Evolutionary conservation across 768 basidiomycete species (phyloP), one percentile per base, ranked within the genome.

Genomic region (Leucocoprinus leucothites): DNA sequence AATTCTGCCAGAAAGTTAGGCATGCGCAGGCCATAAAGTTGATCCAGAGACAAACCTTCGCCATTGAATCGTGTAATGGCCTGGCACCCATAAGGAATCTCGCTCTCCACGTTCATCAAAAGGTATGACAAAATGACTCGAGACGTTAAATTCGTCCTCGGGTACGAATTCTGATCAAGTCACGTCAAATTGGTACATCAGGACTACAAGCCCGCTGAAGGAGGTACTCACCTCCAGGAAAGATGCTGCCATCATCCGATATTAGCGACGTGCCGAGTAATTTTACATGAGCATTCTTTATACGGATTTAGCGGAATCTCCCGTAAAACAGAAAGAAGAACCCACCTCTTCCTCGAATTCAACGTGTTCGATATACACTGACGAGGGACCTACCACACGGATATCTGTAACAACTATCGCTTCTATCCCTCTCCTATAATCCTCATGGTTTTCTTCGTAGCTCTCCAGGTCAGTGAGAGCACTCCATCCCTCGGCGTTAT

Each of bases 11-110:
- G 34, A 34, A 26, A 26, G 51, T 24, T 26, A n/a, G 60, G 52
- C 24, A 26, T 57, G 11, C 51, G 45, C 16, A 50, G 22, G 34
- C 25, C 14, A 18, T 7, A 19, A 53, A 50, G 58, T 48, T 19
- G n/a, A 26, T n/a, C 45, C n/a, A 40, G 53, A 42, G 56, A 26
- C 53, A 22, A 47, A 82, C 89, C 85, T 82, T 70, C 79, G 73
- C 91, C 90, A 92, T 19, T 64, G 70, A 24, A 91, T 63, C 36
- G 77, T 71, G 61, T 87, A 89, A 55, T 71, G 71, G 2, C 86
- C 90, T 0, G 84, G 82, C 14, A 76, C 7, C 71, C 64, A 35
- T 82, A 70, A 3, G 62, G 57, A 16, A 65, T 68, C 16, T 71
- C 64, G 2, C 66, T 67, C 22, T 57, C 3, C 56, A 11, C 66